These are phyloP conservation scores for Globisporangium paddicum DNA, from an alignment of 352 stramenopile genomes.

Conservation along the genomic window DNA sequence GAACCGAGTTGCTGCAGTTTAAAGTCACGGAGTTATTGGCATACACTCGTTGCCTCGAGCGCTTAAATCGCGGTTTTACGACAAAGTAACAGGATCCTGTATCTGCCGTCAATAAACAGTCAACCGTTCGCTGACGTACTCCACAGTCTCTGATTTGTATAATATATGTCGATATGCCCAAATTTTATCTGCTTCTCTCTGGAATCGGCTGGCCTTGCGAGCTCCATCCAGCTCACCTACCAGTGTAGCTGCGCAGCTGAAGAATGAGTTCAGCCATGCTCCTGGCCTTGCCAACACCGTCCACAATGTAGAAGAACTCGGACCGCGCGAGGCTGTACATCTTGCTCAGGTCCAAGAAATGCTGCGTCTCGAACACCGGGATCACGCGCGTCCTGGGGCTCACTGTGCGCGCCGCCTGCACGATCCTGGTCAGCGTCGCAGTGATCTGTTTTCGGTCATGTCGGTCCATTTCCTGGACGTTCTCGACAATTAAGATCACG, in stretches of 20 bases:
- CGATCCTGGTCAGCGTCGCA: slow-evolving; percentile 31
- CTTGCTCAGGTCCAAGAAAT: slow-evolving; percentile 71
- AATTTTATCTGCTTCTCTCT: not conserved
- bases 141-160: not conserved
- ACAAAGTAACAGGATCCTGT: not conserved
- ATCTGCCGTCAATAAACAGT: not conserved
- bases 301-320: slow-evolving; percentile 65
- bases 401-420: slow-evolving; percentile 26
- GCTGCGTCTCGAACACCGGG: slow-evolving; percentile 44
- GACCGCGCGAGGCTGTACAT: slow-evolving; percentile 68
- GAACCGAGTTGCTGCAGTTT: too few species aligned
- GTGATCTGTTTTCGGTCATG: slow-evolving; percentile 30
- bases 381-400: slow-evolving; percentile 34
- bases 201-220: not conserved
- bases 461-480: slow-evolving; percentile 23
- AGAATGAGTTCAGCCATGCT: slow-evolving; percentile 37
- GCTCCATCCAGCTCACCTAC: not conserved
- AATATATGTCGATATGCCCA: not conserved
- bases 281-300: slow-evolving; percentile 30
- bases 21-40: too few species aligned
- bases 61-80: not conserved
- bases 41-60: too few species aligned
- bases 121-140: not conserved
- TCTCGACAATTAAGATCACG: slow-evolving; percentile 36
- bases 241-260: slow-evolving; percentile 24